Evolutionary conservation across 805 yeast genomes (phyloP), one percentile per base, ranked within the genome.

Genomic region (Sugiyamaella floridensis): DNA sequence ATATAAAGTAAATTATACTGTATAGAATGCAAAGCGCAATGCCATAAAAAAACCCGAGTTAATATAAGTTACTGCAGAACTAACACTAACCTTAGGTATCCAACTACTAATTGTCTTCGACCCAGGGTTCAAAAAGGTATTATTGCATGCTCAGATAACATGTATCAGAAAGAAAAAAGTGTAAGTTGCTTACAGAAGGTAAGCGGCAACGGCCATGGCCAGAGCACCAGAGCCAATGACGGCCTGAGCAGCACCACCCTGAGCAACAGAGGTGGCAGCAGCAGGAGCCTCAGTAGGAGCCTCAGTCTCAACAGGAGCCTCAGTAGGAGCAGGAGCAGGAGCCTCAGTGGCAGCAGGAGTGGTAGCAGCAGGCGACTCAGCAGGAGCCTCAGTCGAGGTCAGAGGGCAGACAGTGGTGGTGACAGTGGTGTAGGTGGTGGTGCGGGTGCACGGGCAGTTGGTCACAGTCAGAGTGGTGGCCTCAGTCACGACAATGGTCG

Each of bases 391-490:
- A 44, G 53, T 50, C 45, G 63, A 56, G n/a, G n/a, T n/a, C 52
- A 61, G 59, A 45, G 62, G 59, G 55, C 61, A 62, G 53, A 63
- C 60, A 52, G 69, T 60, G 59, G 67, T 46, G 51, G 67, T 56
- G 50, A 59, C 50, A 52, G 68, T 59, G 46, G 69, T 59, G 63
- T 43, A 50, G 52, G 60, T 54, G 55, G 55, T 52, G 57, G 81
- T 77, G 65, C 81, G 65, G 67, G 92, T 85, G 77, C 95, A 87
- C 68, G 90, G 90, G 72, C 86, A 82, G 77, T 87, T 84, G 65
- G 95, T 85, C 80, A 86, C 78, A 70, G 93, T 86, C 64, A 87
- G 71, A 62, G 95, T 86, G 69, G 92, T 85, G 56, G 92, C 82
- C 64, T 70, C 83, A 57, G 90, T 81, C 67, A 84, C 89, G 60